Evolutionary conservation across 1,139 yeast genomes (phyloP), one percentile per base, ranked within the genome.

Genomic region (Taphrina pruni): DNA sequence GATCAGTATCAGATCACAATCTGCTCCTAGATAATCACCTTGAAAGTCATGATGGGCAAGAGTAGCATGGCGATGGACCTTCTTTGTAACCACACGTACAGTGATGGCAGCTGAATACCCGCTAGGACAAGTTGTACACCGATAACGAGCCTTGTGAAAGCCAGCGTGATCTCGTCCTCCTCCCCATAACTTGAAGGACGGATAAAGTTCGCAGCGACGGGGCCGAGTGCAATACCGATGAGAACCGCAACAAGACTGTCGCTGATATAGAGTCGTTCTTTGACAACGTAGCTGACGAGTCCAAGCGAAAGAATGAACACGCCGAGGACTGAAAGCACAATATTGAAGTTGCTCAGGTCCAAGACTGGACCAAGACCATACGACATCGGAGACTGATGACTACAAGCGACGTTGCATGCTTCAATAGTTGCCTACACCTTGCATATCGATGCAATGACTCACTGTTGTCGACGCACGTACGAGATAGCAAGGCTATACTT

Each of bases 41-140:
- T 82, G 20, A 74, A 69, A 14, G 81, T 76, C 84, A 82, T 82
- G 12, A 80, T 81, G 21, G 80, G 80, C 45, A 79, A 74, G 17
- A 82, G 76, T 21, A 81, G 75, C 57, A 79, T 72, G n/a, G 74
- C 41, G 2, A 81, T 75, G 1, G 81, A 78, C 14, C 43, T 66
- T 76, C 78, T 75, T 52, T 79, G 78, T 3, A 70, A 68, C 69
- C 74, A 72, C 70, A 81, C 73, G 72, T 81, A 82, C 69, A 78
- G 78, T 21, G 78, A 77, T 0, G 84, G 84, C 20, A 82, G 74
- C 71, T 81, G 82, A 1, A 81, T 82, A 1, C 82, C 81, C 0
- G 80, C 79, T 14, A 81, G 76, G 71, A 80, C 79, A 41, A 82
- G 77, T 73, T 81, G 84, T 50, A 82, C 76, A 35, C 81, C 80